Percentiles rank a stretch among this genome's conserved stretches.
Evolutionary conservation across 2,329 filamentous ascomycete species (phyloP).

Genomic region (Cytospora schulzeri): DNA sequence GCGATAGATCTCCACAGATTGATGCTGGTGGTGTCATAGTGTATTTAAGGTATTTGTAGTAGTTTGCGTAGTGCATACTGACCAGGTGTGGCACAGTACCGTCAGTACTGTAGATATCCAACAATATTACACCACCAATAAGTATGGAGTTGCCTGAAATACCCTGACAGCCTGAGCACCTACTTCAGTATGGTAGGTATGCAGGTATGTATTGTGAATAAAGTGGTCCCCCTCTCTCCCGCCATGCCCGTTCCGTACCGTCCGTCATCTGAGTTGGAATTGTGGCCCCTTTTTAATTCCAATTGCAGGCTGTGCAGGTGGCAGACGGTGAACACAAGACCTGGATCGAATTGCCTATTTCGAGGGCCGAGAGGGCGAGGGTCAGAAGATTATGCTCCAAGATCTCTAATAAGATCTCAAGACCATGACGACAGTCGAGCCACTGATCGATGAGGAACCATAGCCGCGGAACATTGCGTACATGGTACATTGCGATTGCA

Average conservation of each 20-base stretch:
- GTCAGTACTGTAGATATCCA: not conserved
- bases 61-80: too few relatives aligned
- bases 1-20: slow-evolving; percentile 16
- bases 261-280: slow-evolving; percentile 19
- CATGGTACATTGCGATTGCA: not conserved
- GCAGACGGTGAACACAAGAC: slow-evolving; percentile 12
- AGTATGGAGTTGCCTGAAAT: not conserved
- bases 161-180: too few relatives aligned
- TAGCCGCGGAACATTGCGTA: slow-evolving; percentile 1
- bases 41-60: too few relatives aligned
- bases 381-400: slow-evolving; percentile 6
- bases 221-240: slow-evolving; percentile 14
- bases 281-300: slow-evolving; percentile 19
- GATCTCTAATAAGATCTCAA: slow-evolving; percentile 6
- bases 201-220: not conserved
- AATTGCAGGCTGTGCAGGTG: slow-evolving; percentile 23
- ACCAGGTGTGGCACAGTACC: not conserved
- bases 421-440: slow-evolving; percentile 21
- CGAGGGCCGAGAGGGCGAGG: slow-evolving; percentile 12
- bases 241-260: not conserved
- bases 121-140: not conserved
- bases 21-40: not conserved
- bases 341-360: slow-evolving; percentile 12
- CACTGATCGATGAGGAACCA: slow-evolving; percentile 9
- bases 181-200: not conserved